Conservation (phyloP, 2,329 filamentous ascomycete species). For the Aspergillus aculeatus region DNA sequence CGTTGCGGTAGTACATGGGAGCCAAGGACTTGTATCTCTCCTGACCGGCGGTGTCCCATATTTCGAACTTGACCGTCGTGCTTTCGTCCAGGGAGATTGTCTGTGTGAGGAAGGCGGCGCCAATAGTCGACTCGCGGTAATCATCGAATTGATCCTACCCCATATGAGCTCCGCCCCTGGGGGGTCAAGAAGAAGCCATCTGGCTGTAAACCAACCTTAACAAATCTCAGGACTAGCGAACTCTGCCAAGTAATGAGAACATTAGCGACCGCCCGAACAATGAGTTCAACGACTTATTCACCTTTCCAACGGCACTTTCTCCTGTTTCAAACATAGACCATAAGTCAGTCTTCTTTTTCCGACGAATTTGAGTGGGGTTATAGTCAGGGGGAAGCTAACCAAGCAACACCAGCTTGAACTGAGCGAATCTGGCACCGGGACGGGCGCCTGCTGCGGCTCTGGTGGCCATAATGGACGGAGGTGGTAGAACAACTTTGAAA, state of each 20-base stretch:
- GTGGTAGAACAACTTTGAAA: conserved; percentile 17
- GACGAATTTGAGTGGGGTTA: conserved; percentile 5
- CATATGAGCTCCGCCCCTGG: conserved; percentile 7
- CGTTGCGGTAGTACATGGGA: conserved; percentile 99
- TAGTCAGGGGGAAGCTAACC: conserved; percentile 58
- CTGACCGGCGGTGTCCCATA: conserved; percentile 98
- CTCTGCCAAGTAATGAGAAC: conserved; percentile 60
- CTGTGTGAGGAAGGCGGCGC: conserved; percentile 97
- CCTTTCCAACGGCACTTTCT: conserved; percentile 99
- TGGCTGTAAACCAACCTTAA: conserved; percentile 68
- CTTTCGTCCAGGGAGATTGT: conserved; percentile 97
- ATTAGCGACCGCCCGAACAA: conserved; percentile 27
- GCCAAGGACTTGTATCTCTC: conserved; percentile 98
- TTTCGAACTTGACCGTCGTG: conserved; percentile 99
- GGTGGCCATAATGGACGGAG: conserved; percentile 68
- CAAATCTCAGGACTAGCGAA: conserved; percentile 95
- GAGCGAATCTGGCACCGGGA: conserved; percentile 79
- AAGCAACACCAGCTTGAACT: conserved; percentile 97
- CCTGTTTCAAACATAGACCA: conserved; percentile 54
- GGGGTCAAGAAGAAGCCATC: neutral
- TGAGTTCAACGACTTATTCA: conserved; percentile 39
- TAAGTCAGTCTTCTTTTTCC: conserved; percentile 18
- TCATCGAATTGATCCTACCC: conserved; percentile 95
- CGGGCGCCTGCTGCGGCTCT: conserved; percentile 72
- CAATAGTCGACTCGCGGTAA: conserved; percentile 96